phyloP scores from a whole-genome alignment of 768 basidiomycete species.

The Lactarius hengduanensis region DNA sequence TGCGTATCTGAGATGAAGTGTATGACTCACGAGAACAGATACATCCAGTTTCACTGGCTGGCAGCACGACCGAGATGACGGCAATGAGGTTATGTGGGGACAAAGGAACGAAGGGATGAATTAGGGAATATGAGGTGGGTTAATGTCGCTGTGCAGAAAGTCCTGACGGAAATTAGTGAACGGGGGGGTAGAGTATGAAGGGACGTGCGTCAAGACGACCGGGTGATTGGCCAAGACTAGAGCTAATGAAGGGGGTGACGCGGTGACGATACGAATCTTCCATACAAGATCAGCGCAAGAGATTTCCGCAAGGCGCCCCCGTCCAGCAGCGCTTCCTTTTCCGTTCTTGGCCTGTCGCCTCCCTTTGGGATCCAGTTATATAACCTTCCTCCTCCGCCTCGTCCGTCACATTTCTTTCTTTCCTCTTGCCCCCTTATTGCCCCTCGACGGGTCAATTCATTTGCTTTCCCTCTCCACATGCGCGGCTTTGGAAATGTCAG shows the following conservation, averaged over 20 bases:
- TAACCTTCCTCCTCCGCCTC: conserved; percentile 25
- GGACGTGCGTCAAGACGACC: conserved; percentile 13
- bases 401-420: conserved; percentile 25
- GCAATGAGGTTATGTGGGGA: conserved; percentile 12
- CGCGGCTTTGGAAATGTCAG: conserved; percentile 22
- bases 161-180: conserved; percentile 19
- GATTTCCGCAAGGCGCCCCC: conserved; percentile 24
- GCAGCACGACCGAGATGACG: not conserved
- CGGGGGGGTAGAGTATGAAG: conserved; percentile 2
- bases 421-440: conserved; percentile 16
- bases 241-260: conserved; percentile 17
- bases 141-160: conserved; percentile 8
- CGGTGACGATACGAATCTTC: conserved; percentile 25
- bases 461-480: conserved; percentile 25
- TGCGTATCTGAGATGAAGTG: not conserved
- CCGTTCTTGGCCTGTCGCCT: conserved; percentile 29
- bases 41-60: not conserved
- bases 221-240: conserved; percentile 22
- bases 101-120: conserved; percentile 4
- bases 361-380: conserved; percentile 31
- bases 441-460: conserved; percentile 4
- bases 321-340: conserved; percentile 25
- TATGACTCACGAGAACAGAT: conserved; percentile 11
- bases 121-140: conserved; percentile 27
- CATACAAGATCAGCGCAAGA: conserved; percentile 29